Evolutionary conservation across 495 filamentous ascomycete genomes (phyloP).

Genomic region (Trichoderma erinaceum): DNA sequence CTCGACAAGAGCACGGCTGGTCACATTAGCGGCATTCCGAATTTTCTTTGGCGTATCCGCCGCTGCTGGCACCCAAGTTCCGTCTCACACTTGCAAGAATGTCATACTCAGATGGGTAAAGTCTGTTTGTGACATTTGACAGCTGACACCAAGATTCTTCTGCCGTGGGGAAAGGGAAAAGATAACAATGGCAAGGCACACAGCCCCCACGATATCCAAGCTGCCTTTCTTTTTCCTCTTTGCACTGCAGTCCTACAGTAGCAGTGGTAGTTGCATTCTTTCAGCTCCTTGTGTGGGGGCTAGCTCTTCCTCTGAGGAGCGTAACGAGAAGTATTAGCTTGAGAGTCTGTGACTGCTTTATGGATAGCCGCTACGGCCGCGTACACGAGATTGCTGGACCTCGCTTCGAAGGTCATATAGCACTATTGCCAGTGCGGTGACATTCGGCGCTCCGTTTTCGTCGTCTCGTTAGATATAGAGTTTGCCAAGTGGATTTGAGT

Average conservation of each 20-base stretch:
- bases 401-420: background rate
- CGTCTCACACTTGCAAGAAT: background rate
- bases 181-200: background rate
- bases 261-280: background rate
- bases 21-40: background rate
- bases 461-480: background rate
- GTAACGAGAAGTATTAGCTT: background rate
- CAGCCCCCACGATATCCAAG: no score
- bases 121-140: background rate
- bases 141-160: background rate
- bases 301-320: background rate
- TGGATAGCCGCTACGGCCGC: slow-evolving; percentile 5
- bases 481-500: background rate
- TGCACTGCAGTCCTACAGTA: background rate
- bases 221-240: background rate
- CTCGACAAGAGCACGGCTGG: slow-evolving; percentile 10
- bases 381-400: background rate
- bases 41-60: background rate
- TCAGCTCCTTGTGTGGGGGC: background rate
- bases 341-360: background rate
- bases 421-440: background rate
- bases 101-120: background rate
- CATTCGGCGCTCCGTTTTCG: background rate
- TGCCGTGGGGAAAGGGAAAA: background rate
- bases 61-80: background rate